phyloP scores from a whole-genome alignment of 2,329 filamentous ascomycete species.

The Fusarium brevicatenulatum region DNA sequence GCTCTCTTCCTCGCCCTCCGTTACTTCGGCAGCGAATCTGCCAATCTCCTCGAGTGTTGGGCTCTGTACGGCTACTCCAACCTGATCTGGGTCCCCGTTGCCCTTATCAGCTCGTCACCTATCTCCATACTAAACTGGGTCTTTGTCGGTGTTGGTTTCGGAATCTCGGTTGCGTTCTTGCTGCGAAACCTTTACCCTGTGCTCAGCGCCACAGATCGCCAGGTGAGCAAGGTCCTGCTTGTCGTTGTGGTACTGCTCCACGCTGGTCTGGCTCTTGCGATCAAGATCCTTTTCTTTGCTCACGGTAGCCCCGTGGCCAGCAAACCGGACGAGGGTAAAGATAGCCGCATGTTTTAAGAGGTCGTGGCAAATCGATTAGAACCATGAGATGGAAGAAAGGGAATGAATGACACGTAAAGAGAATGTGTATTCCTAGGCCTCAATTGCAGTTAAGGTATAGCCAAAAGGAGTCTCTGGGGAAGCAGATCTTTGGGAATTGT shows the following conservation, averaged over 20 bases:
- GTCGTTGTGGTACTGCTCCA: conserved; percentile 87
- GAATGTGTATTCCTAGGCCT: conserved; percentile 19
- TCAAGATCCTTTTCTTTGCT: conserved; percentile 97
- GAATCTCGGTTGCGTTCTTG: conserved; percentile 82
- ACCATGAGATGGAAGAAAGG: conserved; percentile 11
- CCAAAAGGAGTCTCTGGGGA: conserved; percentile 28
- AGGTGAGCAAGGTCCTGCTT: conserved; percentile 88
- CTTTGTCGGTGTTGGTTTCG: conserved; percentile 89
- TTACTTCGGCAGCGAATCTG: conserved; percentile 95
- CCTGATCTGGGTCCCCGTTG: conserved; percentile 96
- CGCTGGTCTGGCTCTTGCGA: conserved; percentile 88
- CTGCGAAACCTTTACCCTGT: conserved; percentile 91
- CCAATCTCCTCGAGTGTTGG: conserved; percentile 94
- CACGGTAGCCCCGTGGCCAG: conserved; percentile 67
- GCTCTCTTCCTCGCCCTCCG: conserved; percentile 87
- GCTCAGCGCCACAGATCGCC: conserved; percentile 89
- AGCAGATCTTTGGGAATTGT: conserved; percentile 23
- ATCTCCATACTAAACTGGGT: conserved; percentile 90
- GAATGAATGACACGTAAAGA: conserved; percentile 28
- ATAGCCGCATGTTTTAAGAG: conserved; percentile 30
- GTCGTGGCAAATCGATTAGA: neutral
- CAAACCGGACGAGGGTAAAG: conserved; percentile 51
- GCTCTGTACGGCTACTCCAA: conserved; percentile 96
- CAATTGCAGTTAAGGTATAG: conserved; percentile 1
- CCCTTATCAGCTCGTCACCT: conserved; percentile 89